Conservation (phyloP, 768 basidiomycete species). For the Rhodocollybia butyracea region DNA sequence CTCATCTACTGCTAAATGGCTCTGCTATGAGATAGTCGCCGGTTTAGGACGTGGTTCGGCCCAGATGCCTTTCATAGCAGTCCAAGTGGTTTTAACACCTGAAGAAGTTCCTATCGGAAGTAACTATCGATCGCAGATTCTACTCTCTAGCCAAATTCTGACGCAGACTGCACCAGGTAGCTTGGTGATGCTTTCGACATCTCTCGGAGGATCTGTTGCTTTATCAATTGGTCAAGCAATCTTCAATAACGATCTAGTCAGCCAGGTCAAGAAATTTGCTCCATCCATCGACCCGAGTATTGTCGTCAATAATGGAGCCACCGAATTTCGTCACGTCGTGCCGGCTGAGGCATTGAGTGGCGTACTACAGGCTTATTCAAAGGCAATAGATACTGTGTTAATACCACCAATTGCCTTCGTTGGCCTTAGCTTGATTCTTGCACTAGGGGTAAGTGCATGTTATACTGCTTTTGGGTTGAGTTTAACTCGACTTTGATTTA, state of each 20-base stretch:
- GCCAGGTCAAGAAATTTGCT: slow-evolving; percentile 4
- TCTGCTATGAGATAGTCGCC: slow-evolving; percentile 12
- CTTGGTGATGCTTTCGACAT: slow-evolving; percentile 11
- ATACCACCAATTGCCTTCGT: slow-evolving; percentile 12
- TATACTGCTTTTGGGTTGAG: background rate
- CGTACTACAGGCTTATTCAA: slow-evolving; percentile 11
- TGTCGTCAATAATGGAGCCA: slow-evolving; percentile 7
- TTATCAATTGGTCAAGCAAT: too few species aligned
- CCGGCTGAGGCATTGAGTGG: slow-evolving; percentile 6
- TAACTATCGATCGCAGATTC: background rate
- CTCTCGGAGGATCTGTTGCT: background rate
- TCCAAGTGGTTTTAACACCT: slow-evolving; percentile 9
- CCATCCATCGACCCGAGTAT: slow-evolving; percentile 4
- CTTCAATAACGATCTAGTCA: slow-evolving; percentile 9
- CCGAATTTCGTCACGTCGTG: slow-evolving; percentile 6
- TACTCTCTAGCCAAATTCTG: background rate
- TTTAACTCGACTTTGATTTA: background rate
- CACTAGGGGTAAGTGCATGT: background rate
- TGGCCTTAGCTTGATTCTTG: slow-evolving; percentile 1
- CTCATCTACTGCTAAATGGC: slow-evolving; percentile 5
- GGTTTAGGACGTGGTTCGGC: slow-evolving; percentile 11
- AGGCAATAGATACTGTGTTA: slow-evolving; percentile 8
- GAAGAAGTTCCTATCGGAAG: slow-evolving; percentile 12
- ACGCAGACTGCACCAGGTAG: background rate
- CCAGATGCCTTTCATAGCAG: slow-evolving; percentile 12